A percentile compares a stretch with the other conserved stretches of the same genome.
phyloP scores from a whole-genome alignment of 139 green algal genomes.

The Pycnococcus provasolii region DNA sequence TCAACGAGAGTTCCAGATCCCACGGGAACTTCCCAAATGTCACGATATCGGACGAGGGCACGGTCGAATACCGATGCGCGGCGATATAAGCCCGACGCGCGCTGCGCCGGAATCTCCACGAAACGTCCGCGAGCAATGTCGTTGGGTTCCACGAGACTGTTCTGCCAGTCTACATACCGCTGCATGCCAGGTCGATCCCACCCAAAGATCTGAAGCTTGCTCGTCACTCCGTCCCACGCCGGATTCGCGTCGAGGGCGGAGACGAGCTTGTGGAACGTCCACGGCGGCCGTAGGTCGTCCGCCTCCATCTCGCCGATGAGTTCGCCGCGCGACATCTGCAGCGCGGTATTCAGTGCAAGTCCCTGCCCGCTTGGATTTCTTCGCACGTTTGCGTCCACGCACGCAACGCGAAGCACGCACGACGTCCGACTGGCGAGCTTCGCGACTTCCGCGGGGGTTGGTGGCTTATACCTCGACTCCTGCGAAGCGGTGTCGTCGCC shows the following conservation, averaged over 20 bases:
- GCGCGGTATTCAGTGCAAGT: slow-evolving; percentile 15
- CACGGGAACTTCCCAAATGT: slow-evolving; percentile 8
- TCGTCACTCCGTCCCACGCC: slow-evolving; percentile 6
- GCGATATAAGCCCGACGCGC: slow-evolving; percentile 13
- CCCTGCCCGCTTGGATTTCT: slow-evolving; percentile 14
- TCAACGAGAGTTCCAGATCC: neutral
- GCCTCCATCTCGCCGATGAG: slow-evolving; percentile 26
- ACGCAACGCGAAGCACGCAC: neutral
- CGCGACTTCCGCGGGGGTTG: neutral
- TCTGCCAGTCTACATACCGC: slow-evolving; percentile 21
- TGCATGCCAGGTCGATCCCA: slow-evolving; percentile 17
- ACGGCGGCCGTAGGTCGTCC: slow-evolving; percentile 21
- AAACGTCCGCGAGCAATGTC: slow-evolving; percentile 14
- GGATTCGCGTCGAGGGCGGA: neutral
- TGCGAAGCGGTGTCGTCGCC: slow-evolving; percentile 1
- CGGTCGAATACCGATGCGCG: neutral
- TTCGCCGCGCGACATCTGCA: neutral
- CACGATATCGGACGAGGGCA: neutral
- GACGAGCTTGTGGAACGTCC: slow-evolving; percentile 5
- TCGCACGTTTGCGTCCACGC: neutral
- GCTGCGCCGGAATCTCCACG: slow-evolving; percentile 25
- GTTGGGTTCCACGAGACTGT: neutral
- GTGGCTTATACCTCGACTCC: neutral
- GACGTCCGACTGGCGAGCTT: neutral
- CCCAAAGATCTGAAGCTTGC: slow-evolving; percentile 3